Evolutionary conservation across 2,329 filamentous ascomycete genomes (phyloP).

Genomic region (Penicillium sp.): DNA sequence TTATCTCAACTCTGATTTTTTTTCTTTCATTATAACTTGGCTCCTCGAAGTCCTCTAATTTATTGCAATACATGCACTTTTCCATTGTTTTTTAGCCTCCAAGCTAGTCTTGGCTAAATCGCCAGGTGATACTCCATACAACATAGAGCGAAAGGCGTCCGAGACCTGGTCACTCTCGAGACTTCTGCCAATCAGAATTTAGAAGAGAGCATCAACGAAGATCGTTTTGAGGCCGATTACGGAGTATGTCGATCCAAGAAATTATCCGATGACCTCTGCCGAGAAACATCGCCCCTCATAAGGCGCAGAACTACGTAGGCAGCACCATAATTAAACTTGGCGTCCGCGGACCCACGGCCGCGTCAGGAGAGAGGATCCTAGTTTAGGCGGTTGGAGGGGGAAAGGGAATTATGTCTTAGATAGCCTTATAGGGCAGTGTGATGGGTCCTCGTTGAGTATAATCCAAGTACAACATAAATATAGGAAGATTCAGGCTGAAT

Average conservation of each 20-base stretch:
- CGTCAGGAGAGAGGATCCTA: no score
- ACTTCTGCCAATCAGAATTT: not conserved
- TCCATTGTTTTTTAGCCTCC: not conserved
- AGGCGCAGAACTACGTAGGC: conserved; percentile 2
- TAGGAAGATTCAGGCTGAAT: not conserved
- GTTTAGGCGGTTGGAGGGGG: no score
- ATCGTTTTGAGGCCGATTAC: no score
- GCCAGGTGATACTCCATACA: not conserved
- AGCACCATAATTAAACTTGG: conserved; percentile 7
- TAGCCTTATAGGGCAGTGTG: no score
- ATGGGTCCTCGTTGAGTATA: no score
- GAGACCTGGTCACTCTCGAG: not conserved
- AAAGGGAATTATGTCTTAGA: no score
- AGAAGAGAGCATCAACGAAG: not conserved
- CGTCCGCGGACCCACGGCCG: not conserved
- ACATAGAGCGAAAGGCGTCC: not conserved
- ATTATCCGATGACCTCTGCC: not conserved
- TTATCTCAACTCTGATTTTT: not conserved
- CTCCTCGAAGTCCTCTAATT: not conserved
- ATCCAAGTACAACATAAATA: not conserved
- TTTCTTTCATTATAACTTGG: conserved; percentile 1
- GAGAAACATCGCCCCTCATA: conserved; percentile 1
- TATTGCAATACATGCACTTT: not conserved
- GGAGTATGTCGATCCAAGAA: not conserved
- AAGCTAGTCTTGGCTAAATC: not conserved